Evolutionary conservation across 2,329 filamentous ascomycete genomes (phyloP), one percentile per base, ranked within the genome.

Genomic region (Pyrenophora seminiperda): DNA sequence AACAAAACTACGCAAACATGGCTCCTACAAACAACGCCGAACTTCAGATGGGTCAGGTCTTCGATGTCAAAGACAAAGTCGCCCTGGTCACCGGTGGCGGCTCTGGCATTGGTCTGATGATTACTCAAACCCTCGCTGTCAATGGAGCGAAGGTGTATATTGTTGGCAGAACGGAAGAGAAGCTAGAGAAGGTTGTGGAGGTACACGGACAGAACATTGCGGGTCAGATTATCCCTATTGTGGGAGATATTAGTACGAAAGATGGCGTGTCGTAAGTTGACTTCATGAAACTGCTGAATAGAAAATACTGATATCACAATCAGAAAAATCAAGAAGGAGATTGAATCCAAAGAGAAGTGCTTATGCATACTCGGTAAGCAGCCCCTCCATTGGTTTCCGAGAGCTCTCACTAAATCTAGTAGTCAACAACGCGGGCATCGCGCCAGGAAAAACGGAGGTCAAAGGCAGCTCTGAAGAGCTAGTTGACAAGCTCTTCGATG

Each of bases 101-200:
- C 30, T 73, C 70, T 5, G 77, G 77, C 10, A 79, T 79, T 51
- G 77, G 77, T 17, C 56, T 79, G 48, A 79, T 79, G 77, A 66
- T 72, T 32, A 73, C 72, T 14, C 76, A 79, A 58, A 73, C 75
- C 1, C 74, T 79, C 32, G 73, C 77, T 9, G 75, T 78, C 37
- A 79, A 79, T 47, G 73, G 73, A 7, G 71, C 70, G 2, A 79
- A 79, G 61, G 76, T 79, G 18, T 79, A 80, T 62, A 78, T 79
- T 54, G 71, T 75, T 15, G 77, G 77, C 32, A 72, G 77, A 17
- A 78, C 75, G 7, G 63, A 75, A 46, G 77, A 79, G 53, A 79
- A 79, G 67, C 73, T 79, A 5, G 74, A 79, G 13, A 71, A 65
- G n/a, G 77, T 79, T 5, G 76, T 67, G 9, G 69, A 77, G 54